Percentiles rank a stretch among this genome's conserved stretches.
These are phyloP conservation scores for Neonectria hederae DNA, from an alignment of 2,329 filamentous ascomycete genomes.

Conservation along the genomic window DNA sequence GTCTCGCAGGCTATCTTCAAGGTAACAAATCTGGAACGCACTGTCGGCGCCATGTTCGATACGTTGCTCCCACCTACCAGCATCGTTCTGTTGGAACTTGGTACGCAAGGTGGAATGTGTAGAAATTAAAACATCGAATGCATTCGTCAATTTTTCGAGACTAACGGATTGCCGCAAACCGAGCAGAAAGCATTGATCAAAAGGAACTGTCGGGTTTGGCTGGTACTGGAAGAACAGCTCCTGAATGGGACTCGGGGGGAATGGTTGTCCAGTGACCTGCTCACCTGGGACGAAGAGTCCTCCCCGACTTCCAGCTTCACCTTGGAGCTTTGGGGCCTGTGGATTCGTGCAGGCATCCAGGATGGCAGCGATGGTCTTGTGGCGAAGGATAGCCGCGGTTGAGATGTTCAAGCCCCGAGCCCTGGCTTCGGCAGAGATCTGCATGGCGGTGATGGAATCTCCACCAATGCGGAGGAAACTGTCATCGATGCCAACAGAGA, in stretches of 20 bases:
- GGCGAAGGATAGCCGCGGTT: conserved; percentile 16
- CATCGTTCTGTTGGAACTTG: not conserved
- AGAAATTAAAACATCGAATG: not conserved
- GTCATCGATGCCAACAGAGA: conserved; percentile 52
- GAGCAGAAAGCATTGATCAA: conserved; percentile 20
- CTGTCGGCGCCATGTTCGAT: not conserved
- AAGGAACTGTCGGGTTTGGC: conserved; percentile 1
- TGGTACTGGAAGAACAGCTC: conserved; percentile 14
- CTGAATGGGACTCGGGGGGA: conserved; percentile 14
- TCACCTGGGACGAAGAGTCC: not conserved
- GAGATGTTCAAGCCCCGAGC: conserved; percentile 10
- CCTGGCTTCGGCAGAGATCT: conserved; percentile 17
- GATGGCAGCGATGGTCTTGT: conserved; percentile 16
- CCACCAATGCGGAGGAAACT: conserved; percentile 61
- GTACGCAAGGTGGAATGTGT: not conserved
- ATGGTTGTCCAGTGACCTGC: not conserved
- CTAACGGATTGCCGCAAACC: not conserved
- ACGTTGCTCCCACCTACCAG: not conserved
- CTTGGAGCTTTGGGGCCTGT: not conserved
- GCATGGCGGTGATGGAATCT: conserved; percentile 57
- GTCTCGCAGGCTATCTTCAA: too few species aligned
- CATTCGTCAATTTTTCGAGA: not conserved
- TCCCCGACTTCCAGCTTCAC: not conserved
- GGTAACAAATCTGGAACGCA: not conserved
- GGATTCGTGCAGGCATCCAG: not conserved